These are phyloP conservation scores for Eucalyptus marginata DNA, from an alignment of 345 rosid species.

Conservation along the genomic window DNA sequence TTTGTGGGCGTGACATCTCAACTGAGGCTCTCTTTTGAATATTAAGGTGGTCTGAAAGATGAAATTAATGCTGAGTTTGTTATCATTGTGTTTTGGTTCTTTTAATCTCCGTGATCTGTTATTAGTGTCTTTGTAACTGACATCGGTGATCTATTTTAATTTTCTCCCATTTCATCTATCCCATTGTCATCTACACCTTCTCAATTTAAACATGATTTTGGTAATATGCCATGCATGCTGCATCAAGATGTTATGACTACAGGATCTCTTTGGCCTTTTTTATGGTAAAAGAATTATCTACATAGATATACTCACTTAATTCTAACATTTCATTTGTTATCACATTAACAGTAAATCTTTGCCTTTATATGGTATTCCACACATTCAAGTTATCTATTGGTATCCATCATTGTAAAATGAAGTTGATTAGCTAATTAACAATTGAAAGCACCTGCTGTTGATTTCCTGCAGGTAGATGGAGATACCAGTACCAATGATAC, in stretches of 20 bases:
- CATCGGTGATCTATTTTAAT: background rate
- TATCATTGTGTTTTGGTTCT: background rate
- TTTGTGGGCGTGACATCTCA: background rate
- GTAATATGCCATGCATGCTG: background rate
- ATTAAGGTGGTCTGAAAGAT: background rate
- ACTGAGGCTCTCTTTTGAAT: background rate
- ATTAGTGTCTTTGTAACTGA: background rate
- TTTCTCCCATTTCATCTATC: background rate
- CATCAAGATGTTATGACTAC: background rate
- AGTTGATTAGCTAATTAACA: background rate
- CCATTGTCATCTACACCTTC: background rate
- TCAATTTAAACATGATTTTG: background rate
- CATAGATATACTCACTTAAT: background rate
- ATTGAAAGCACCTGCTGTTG: background rate
- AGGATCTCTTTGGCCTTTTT: background rate
- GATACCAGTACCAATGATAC: constrained; percentile 94
- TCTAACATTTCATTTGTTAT: background rate
- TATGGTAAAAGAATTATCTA: background rate
- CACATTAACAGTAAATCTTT: background rate
- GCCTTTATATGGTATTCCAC: background rate
- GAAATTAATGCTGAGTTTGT: background rate
- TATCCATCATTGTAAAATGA: background rate
- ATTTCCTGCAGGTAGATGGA: constrained; percentile 74
- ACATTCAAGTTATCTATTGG: background rate
- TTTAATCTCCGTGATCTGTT: background rate